Evolutionary conservation across 2,329 filamentous ascomycete species (phyloP).

Genomic region (Calonectria fujianensis): DNA sequence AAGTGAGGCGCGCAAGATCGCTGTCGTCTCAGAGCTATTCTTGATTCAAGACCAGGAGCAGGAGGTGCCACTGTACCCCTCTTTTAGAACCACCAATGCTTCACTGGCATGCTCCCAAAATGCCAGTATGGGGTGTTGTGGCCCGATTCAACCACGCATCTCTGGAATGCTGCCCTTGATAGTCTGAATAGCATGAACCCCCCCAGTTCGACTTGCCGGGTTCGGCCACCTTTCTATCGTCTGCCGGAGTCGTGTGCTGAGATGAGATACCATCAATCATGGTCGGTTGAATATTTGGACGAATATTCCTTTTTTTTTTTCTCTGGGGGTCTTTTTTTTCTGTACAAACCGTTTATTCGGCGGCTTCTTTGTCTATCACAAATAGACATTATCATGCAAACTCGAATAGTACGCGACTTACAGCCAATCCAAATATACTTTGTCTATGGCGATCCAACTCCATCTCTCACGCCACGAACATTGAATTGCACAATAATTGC

Average conservation of each 20-base stretch:
- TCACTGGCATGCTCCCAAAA: conserved; percentile 14
- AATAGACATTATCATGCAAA: background rate
- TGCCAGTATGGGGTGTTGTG: background rate
- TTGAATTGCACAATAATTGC: conserved; percentile 6
- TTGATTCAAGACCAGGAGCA: background rate
- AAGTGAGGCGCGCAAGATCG: background rate
- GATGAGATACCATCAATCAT: background rate
- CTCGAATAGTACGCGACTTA: conserved; percentile 10
- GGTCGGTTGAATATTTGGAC: background rate
- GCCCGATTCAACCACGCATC: conserved; percentile 16
- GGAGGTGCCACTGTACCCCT: conserved; percentile 8
- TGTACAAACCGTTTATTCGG: background rate
- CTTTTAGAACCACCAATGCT: conserved; percentile 2
- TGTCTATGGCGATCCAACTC: conserved; percentile 8
- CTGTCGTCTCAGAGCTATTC: background rate
- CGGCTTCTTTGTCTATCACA: background rate
- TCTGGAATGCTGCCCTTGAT: conserved; percentile 20
- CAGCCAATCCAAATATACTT: conserved; percentile 25
- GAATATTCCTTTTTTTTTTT: background rate
- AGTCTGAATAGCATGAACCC: conserved; percentile 1
- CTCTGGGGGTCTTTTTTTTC: background rate
- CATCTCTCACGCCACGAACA: conserved; percentile 4
- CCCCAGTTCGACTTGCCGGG: background rate
- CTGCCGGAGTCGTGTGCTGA: background rate
- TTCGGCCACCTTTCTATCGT: background rate